Conservation (phyloP, 2,329 filamentous ascomycete species). For the Alternaria infectoria region DNA sequence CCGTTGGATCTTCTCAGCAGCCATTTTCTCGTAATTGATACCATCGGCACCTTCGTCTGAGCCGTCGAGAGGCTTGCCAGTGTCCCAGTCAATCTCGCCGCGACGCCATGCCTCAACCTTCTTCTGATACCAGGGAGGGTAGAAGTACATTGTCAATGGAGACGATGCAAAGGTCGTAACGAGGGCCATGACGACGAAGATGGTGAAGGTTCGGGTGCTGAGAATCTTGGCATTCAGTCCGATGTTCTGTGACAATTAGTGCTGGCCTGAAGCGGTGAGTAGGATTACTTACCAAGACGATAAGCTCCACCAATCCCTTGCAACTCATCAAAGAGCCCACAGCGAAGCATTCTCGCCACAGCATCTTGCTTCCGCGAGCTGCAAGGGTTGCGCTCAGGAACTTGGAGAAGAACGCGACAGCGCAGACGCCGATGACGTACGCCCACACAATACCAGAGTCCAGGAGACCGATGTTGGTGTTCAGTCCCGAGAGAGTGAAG, state of each 20-base stretch:
- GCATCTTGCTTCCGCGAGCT: conserved; percentile 74
- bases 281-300: conserved; percentile 75
- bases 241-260: conserved; percentile 65
- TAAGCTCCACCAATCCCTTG: conserved; percentile 92
- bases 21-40: conserved; percentile 58
- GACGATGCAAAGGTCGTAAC: conserved; percentile 86
- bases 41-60: conserved; percentile 50
- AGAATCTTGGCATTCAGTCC: conserved; percentile 83
- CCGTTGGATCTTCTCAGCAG: conserved; percentile 61
- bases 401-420: conserved; percentile 83
- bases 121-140: conserved; percentile 77
- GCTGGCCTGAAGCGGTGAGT: neutral
- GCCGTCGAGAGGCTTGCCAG: conserved; percentile 54
- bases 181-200: conserved; percentile 93
- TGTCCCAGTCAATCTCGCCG: conserved; percentile 90
- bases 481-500: conserved; percentile 89
- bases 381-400: conserved; percentile 82
- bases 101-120: conserved; percentile 77
- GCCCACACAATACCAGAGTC: conserved; percentile 84
- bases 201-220: conserved; percentile 82
- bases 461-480: conserved; percentile 84
- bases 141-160: conserved; percentile 74
- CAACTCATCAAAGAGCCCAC: conserved; percentile 95
- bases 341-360: conserved; percentile 89
- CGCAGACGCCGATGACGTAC: conserved; percentile 84